Evolutionary conservation across 2,329 filamentous ascomycete genomes (phyloP), one percentile per base, ranked within the genome.

Genomic region (Mollisiaceae sp.): DNA sequence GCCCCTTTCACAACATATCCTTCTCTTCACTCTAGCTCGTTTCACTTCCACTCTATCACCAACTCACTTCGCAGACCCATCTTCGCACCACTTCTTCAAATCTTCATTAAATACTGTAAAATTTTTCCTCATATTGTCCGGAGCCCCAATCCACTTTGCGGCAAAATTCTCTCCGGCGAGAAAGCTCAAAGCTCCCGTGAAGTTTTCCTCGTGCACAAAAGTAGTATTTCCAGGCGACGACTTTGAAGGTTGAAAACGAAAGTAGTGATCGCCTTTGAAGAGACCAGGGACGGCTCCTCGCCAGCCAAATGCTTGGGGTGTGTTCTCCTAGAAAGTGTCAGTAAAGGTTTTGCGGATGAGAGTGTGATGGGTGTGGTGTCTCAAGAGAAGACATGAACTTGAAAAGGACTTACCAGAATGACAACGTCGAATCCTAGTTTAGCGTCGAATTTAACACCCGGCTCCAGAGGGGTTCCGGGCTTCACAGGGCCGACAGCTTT

Each of bases 1-100:
- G 27, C 27, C 27, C 27, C 27, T 32, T 32, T 32, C 27, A 32
- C 6, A 32, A 32, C 27, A 32, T 32, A 32, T 32, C 27, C 27
- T 32, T 32, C 27, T 32, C 27, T 32, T 32, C 27, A 3, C 27
- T 32, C 27, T 32, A 6, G 27, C 27, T 32, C 27, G 3, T 32
- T 32, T 6, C 27, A 32, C 6, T 32, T 3, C 6, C 27, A 3
- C 6, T 32, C 27, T 32, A 32, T 32, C 27, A 3, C 27, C 6
- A 32, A 32, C 27, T 32, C 27, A 32, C 27, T 32, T 32, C 27
- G 27, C 27, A 32, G 27, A 32, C 27, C 27, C 27, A 32, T 32
- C 52, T n/a, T 62, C 60, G 57, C 52, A 27, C 60, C 60, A 62
- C 8, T 14, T 47, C 38, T 62, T 62, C 52, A 58, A 57, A 62